Evolutionary conservation across 192 early-diverging fungal genomes (phyloP).

Genomic region (Globomyces pollinis-pini): DNA sequence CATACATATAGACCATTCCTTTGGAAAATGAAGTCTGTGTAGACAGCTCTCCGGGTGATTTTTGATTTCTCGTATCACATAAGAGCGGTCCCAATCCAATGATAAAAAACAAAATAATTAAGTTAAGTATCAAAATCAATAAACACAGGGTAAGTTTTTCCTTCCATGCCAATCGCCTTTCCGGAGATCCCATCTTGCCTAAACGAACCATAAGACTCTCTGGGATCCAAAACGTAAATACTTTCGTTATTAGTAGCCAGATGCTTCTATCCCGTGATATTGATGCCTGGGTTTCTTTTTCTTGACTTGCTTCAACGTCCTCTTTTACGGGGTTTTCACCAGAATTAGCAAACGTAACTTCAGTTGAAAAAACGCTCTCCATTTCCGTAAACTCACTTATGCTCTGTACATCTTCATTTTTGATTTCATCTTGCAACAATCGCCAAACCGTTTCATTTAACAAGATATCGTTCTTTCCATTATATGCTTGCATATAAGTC

Average conservation of each 20-base stretch:
- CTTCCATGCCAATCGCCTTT: constrained; percentile 92
- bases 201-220: constrained; percentile 49
- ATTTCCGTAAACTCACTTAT: too few species aligned
- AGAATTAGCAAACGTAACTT: background rate
- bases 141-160: constrained; percentile 93
- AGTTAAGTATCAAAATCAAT: constrained; percentile 77
- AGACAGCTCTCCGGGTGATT: constrained; percentile 12
- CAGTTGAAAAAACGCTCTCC: too few species aligned
- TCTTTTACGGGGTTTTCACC: background rate
- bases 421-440: background rate
- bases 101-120: constrained; percentile 76
- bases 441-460: background rate
- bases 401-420: too few species aligned
- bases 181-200: constrained; percentile 66
- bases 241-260: constrained; percentile 35
- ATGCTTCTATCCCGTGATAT: background rate
- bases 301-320: background rate
- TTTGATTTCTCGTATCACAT: constrained; percentile 48
- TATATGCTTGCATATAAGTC: background rate
- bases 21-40: background rate
- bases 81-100: constrained; percentile 55
- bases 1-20: constrained; percentile 13
- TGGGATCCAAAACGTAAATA: constrained; percentile 66
- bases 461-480: background rate
- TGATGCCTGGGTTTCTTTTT: background rate